Conservation (phyloP, 2,329 filamentous ascomycete genomes). For the Lachnellula willkommii region DNA sequence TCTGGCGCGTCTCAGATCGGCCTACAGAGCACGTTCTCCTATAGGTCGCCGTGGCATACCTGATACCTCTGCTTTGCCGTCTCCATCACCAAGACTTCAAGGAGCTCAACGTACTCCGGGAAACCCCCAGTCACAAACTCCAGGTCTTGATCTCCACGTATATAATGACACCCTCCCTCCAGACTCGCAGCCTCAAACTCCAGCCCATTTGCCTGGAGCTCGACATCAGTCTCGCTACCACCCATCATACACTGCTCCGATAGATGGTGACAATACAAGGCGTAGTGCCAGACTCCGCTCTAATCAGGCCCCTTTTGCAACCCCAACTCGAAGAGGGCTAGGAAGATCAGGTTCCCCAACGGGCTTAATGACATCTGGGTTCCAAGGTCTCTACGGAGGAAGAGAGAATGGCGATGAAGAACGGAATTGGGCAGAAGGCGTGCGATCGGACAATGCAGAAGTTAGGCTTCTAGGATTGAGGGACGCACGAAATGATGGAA, state of each 20-base stretch:
- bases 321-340: slow-evolving; percentile 8
- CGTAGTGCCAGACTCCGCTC: neutral
- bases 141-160: slow-evolving; percentile 33
- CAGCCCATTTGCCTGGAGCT: slow-evolving; percentile 44
- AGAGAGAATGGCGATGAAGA: slow-evolving; percentile 44
- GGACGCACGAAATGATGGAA: slow-evolving; percentile 17
- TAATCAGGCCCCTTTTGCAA: neutral
- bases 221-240: slow-evolving; percentile 41
- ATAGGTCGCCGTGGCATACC: slow-evolving; percentile 8
- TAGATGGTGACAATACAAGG: neutral
- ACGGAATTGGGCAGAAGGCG: slow-evolving; percentile 26
- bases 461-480: slow-evolving; percentile 21
- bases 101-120: slow-evolving; percentile 1
- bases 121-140: slow-evolving; percentile 18
- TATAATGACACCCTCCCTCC: slow-evolving; percentile 45
- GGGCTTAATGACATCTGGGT: slow-evolving; percentile 40
- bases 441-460: slow-evolving; percentile 31
- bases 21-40: slow-evolving; percentile 16
- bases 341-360: slow-evolving; percentile 33
- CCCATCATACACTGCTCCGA: slow-evolving; percentile 42
- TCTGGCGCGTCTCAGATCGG: slow-evolving; percentile 11
- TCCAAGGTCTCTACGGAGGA: slow-evolving; percentile 44
- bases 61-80: slow-evolving; percentile 11
- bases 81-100: neutral
- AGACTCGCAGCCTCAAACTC: slow-evolving; percentile 45